Percentiles rank a stretch among this genome's conserved stretches.
These are phyloP conservation scores for Sanghuangporus weigelae DNA, from an alignment of 1,284 basidiomycete genomes.

Conservation along the genomic window DNA sequence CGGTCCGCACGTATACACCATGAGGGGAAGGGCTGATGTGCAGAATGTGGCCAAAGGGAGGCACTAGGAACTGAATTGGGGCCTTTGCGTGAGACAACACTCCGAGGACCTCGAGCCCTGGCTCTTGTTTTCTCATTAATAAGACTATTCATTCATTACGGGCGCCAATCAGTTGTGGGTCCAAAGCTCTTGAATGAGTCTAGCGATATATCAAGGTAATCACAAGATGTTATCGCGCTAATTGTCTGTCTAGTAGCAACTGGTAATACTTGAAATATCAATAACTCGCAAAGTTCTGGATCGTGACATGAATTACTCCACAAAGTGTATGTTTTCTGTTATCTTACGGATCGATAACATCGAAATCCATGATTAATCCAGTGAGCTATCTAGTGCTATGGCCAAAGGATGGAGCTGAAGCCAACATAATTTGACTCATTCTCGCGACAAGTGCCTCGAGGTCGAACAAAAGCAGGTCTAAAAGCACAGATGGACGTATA, in stretches of 20 bases:
- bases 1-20: conserved; percentile 6
- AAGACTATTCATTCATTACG: not conserved
- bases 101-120: not conserved
- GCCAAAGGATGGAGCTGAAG: not conserved
- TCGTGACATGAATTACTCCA: too few species aligned
- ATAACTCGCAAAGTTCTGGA: too few species aligned
- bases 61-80: not conserved
- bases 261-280: not conserved
- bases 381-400: not conserved
- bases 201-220: not conserved
- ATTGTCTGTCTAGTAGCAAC: not conserved
- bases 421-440: not conserved
- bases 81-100: conserved; percentile 2
- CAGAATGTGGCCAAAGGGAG: conserved; percentile 1
- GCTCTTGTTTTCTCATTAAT: not conserved
- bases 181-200: not conserved
- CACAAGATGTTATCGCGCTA: not conserved
- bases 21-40: not conserved
- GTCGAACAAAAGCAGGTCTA: not conserved
- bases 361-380: not conserved
- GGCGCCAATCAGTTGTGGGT: conserved; percentile 4
- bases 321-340: too few species aligned
- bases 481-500: not conserved
- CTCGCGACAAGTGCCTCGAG: not conserved
- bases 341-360: too few species aligned